Evolutionary conservation across 441 rosid genomes (phyloP).

Genomic region (California macrophylla): DNA sequence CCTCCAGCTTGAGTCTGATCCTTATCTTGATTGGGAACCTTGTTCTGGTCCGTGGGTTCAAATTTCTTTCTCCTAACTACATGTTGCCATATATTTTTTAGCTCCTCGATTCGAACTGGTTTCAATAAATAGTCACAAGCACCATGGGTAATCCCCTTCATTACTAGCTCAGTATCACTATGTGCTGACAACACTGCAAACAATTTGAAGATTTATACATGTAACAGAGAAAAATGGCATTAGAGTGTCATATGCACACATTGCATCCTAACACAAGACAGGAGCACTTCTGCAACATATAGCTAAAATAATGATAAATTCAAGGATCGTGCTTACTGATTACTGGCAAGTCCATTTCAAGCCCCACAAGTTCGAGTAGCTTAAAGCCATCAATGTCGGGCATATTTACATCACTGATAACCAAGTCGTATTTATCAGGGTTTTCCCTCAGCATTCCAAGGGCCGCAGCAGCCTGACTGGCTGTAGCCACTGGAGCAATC

Average conservation of each 20-base stretch:
- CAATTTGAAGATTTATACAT: neutral
- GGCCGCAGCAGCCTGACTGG: constrained; percentile 64
- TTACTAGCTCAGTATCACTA: constrained; percentile 65
- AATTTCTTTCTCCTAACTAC: constrained; percentile 62
- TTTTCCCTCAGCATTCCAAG: constrained; percentile 75
- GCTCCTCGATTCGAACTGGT: constrained; percentile 80
- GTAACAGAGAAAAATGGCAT: neutral
- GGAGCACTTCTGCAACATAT: neutral
- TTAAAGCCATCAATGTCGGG: constrained; percentile 96
- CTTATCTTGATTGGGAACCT: constrained; percentile 32
- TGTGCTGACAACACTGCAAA: constrained; percentile 77
- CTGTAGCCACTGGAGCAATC: constrained; percentile 57
- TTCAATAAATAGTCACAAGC: constrained; percentile 81
- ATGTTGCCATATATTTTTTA: constrained; percentile 89
- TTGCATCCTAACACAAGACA: neutral
- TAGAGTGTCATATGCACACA: neutral
- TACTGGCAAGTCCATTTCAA: constrained; percentile 98
- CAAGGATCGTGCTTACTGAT: constrained; percentile 37
- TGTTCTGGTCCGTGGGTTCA: constrained; percentile 31
- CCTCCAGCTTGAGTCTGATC: constrained; percentile 21
- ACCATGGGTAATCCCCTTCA: constrained; percentile 84
- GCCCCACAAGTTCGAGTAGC: constrained; percentile 89
- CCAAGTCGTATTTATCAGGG: constrained; percentile 48
- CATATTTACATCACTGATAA: constrained; percentile 97
- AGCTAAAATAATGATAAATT: constrained; percentile 10